A percentile compares a stretch with the other conserved stretches of the same genome.
These are phyloP conservation scores for Ceratobasidium sp. DNA, from an alignment of 1,284 basidiomycete genomes.

Conservation along the genomic window DNA sequence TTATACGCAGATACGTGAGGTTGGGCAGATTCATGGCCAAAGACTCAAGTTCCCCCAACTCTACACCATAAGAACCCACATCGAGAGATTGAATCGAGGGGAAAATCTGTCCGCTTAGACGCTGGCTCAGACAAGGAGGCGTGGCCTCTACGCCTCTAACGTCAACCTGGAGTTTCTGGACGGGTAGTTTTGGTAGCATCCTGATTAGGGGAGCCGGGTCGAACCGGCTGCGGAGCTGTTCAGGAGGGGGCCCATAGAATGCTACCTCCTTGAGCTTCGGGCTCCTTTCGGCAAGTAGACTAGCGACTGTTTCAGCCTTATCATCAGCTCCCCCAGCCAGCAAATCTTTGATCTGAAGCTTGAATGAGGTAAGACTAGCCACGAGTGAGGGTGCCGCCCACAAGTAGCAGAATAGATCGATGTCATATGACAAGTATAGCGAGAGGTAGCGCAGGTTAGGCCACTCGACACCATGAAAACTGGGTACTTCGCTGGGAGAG, in stretches of 20 bases:
- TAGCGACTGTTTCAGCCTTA: background rate
- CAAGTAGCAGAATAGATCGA: background rate
- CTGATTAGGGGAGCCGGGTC: background rate
- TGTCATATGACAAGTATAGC: background rate
- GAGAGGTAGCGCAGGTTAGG: background rate
- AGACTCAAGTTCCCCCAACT: background rate
- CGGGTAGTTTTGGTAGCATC: background rate
- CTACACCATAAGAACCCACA: background rate
- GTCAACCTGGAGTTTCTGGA: background rate
- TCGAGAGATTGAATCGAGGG: background rate
- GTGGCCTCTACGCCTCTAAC: no score
- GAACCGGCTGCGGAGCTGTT: background rate
- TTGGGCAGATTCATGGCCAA: background rate
- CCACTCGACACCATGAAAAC: background rate
- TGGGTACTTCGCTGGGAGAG: background rate
- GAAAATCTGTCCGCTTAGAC: background rate
- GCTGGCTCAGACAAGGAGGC: background rate
- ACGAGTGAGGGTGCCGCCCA: background rate
- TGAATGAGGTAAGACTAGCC: background rate
- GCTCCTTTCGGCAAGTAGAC: background rate
- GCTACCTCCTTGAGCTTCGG: background rate
- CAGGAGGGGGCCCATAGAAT: background rate
- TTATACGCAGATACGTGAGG: background rate
- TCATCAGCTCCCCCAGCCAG: no score
- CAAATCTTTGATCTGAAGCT: background rate